Conservation (phyloP, 306 rosid species). For the Citrullus mucosospermus region DNA sequence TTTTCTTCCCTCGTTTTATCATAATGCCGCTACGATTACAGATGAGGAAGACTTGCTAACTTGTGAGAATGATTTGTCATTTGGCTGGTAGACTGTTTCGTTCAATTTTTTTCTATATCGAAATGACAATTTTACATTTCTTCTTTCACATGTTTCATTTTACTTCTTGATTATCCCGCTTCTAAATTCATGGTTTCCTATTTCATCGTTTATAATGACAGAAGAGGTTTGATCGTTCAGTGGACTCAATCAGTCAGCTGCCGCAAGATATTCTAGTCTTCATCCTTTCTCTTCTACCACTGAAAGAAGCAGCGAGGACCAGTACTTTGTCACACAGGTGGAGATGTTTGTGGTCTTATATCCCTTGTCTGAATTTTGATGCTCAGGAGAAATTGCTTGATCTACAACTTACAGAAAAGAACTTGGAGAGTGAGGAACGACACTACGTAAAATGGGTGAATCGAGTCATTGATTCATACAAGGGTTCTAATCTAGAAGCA, state of each 20-base stretch:
- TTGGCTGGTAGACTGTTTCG: not conserved
- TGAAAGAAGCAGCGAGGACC: constrained; percentile 1
- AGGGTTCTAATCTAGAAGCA: not conserved
- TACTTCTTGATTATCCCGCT: not conserved
- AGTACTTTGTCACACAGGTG: not conserved
- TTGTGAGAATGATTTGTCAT: not conserved
- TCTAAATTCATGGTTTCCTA: not conserved
- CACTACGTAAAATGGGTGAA: not conserved
- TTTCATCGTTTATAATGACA: constrained; percentile 4
- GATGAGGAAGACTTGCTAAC: not conserved
- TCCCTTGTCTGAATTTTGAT: constrained; percentile 3
- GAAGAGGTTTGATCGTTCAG: not conserved
- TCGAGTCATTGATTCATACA: not conserved
- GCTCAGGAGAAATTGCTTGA: not conserved
- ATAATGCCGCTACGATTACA: not conserved
- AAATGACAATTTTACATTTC: not conserved
- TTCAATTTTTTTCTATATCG: not conserved
- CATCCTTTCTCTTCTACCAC: not conserved
- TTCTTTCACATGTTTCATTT: not conserved
- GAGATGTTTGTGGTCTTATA: not conserved
- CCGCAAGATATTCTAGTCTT: constrained; percentile 3
- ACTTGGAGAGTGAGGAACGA: not conserved
- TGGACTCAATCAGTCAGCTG: not conserved
- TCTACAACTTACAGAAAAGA: not conserved
- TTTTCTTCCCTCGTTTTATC: not conserved